Evolutionary conservation across 768 basidiomycete genomes (phyloP).

Genomic region (Artomyces pyxidatus): DNA sequence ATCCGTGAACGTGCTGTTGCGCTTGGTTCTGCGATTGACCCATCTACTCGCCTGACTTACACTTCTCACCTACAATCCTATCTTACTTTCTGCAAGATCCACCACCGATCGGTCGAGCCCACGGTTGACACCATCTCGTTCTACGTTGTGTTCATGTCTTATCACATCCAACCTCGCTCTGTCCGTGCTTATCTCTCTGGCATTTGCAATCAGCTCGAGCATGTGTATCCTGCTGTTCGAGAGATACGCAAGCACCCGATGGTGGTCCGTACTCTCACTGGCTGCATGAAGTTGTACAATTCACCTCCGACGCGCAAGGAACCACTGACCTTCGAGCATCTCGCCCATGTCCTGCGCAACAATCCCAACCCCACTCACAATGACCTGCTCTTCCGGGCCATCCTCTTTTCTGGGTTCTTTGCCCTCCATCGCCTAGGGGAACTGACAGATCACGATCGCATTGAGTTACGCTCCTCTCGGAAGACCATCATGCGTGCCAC

Average conservation of each 20-base stretch:
- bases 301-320: conserved; percentile 20
- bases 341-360: background rate
- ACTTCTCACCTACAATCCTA: conserved; percentile 31
- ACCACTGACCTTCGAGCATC: conserved; percentile 16
- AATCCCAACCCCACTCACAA: conserved; percentile 10
- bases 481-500: conserved; percentile 17
- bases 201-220: conserved; percentile 27
- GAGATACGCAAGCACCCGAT: conserved; percentile 13
- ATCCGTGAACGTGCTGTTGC: conserved; percentile 25
- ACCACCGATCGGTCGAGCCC: conserved; percentile 28
- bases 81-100: conserved; percentile 24
- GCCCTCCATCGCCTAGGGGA: conserved; percentile 23
- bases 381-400: conserved; percentile 19
- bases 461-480: conserved; percentile 1
- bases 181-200: conserved; percentile 31
- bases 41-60: conserved; percentile 20
- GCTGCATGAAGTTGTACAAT: conserved; percentile 21
- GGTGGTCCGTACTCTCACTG: conserved; percentile 23
- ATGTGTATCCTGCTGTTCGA: conserved; percentile 23
- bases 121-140: conserved; percentile 30
- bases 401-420: conserved; percentile 18
- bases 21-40: conserved; percentile 24
- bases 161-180: conserved; percentile 29
- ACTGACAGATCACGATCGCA: conserved; percentile 18
- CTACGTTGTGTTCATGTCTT: conserved; percentile 28